Evolutionary conservation across 148 eudicot species (phyloP).

Genomic region (Vaccinium macrocarpon): DNA sequence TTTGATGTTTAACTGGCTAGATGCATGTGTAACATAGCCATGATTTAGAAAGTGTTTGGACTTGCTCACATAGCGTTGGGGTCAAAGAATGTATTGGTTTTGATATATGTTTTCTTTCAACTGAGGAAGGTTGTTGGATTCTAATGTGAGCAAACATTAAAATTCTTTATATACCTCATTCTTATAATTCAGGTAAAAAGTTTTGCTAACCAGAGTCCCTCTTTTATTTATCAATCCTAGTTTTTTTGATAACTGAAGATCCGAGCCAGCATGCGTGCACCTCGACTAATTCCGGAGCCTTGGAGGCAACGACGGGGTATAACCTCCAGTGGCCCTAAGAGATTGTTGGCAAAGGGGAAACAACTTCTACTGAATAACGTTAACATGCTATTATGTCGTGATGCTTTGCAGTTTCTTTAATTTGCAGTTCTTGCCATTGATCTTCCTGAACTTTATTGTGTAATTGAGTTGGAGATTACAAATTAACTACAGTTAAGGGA

Average conservation of each 20-base stretch:
- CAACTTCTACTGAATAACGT: background rate
- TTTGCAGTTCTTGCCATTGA: background rate
- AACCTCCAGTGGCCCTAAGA: too few species aligned
- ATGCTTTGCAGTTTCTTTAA: constrained; percentile 1
- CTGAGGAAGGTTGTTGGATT: background rate
- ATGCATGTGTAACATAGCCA: background rate
- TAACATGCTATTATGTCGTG: background rate
- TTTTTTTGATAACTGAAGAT: too few species aligned
- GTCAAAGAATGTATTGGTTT: background rate
- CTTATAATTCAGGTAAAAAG: background rate
- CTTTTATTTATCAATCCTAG: background rate
- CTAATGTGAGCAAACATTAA: background rate
- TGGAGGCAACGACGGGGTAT: too few species aligned
- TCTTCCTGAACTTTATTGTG: background rate
- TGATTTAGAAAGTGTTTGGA: background rate
- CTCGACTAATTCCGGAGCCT: too few species aligned
- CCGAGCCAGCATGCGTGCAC: too few species aligned
- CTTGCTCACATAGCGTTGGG: background rate
- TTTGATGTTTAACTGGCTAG: background rate
- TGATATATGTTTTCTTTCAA: background rate
- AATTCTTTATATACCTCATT: background rate
- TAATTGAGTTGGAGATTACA: background rate
- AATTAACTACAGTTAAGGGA: constrained; percentile 6
- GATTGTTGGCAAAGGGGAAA: too few species aligned
- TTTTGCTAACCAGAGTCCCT: background rate